Base-by-base conservation (phyloP, 2,329 filamentous ascomycete species). In the Clarireedia homoeocarpa region DNA sequence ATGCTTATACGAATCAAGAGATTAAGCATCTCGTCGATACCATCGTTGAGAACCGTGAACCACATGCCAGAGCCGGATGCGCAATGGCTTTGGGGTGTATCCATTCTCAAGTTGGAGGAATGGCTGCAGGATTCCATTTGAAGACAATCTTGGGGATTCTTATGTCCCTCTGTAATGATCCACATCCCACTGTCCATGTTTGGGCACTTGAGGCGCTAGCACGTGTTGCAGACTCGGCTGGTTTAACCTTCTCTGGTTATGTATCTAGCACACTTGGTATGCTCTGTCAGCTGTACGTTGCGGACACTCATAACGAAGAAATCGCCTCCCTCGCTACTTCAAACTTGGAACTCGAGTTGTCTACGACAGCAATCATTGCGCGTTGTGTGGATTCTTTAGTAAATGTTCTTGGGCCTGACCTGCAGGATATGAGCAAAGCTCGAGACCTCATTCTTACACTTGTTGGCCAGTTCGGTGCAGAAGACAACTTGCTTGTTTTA, bases 131-230 rank as follows among this genome's bases (percentile, higher is more conserved):
- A 3, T 91, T 94, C 65, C 94, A 99, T 69, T 78, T 99, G 51
- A 97, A 97, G 74, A 96, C 91, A 1, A 96, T 99, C 50, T 81
- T 96, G n/a, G 88, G 92, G 17, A 95, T 99, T 40, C 75, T 99
- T n/a, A 95, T 97, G 88, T 97, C 94, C 6, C 79, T 99, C 9
- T 92, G 91, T 70, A 96, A 91, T 64, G 94, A 99, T 67, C 89
- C 92, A 20, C 94, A 99, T 69, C 91, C 94, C 0, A 85, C 89
- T 0, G 94, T 99, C 7, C 94, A 99, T 71, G 96, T 92, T 69
- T 97, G 91, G 91, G 92, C 95, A 2, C 76, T 99, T 46, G 91
- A 96, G 69, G 92, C 90, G 9, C 72, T 99, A 30, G 86, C 89
- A 2, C 79, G 88, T 52, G 91, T 95, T 12, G 88, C 92, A 2